Conservation (phyloP, 257 asterid species). For the Solanum sitiens region DNA sequence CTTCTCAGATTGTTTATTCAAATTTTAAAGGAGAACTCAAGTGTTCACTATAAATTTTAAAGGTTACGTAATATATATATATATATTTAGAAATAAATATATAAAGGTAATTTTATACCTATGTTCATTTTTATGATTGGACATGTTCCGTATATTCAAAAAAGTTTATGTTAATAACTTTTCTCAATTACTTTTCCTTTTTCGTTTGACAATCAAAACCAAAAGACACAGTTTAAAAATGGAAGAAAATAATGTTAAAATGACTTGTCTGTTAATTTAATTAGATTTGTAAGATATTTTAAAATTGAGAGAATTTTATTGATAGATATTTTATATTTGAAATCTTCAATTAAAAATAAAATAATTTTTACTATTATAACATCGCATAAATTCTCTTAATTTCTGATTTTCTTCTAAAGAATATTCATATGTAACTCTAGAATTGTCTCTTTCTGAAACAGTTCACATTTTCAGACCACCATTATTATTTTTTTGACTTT, state of each 20-base stretch:
- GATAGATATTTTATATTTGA: fast-evolving
- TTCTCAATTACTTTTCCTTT: no score
- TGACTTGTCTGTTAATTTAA: neutral
- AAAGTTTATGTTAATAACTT: neutral
- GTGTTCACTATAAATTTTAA: neutral
- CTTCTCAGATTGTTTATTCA: neutral
- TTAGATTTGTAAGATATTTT: neutral
- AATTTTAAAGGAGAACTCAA: neutral
- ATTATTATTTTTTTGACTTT: neutral
- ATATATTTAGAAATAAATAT: neutral
- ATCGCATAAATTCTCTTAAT: neutral
- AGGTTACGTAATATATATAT: no score
- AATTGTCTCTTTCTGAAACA: neutral
- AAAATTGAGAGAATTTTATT: no score
- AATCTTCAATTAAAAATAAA: neutral
- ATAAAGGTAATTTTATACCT: neutral
- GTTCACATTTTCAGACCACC: neutral
- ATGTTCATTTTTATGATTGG: neutral
- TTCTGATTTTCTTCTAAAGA: neutral
- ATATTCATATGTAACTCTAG: neutral
- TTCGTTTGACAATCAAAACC: neutral
- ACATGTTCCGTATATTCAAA: neutral
- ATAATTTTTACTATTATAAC: neutral
- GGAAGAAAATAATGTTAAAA: neutral
- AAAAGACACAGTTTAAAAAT: neutral